Conservation (phyloP, 352 stramenopile genomes). For the Aphanomyces euteiches region DNA sequence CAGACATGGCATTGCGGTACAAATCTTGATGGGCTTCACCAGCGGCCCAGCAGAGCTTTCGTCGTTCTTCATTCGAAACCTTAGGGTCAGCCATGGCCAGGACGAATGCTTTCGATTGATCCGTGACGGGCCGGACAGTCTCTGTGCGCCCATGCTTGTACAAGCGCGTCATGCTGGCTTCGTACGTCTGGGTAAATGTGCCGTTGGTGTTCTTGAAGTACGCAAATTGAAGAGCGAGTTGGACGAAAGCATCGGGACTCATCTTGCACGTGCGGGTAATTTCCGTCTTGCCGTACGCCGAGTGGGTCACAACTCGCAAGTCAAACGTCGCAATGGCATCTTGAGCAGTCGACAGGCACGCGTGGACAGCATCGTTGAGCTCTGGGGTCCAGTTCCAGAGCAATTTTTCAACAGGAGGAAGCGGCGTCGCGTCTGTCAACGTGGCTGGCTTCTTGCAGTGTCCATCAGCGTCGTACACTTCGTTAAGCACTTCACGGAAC, state of each 20-base stretch:
- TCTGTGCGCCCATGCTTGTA: conserved; percentile 96
- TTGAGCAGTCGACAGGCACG: conserved; percentile 51
- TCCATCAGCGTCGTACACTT: conserved; percentile 57
- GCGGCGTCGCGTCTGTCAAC: conserved; percentile 39
- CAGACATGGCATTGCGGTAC: conserved; percentile 86
- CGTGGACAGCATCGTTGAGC: conserved; percentile 50
- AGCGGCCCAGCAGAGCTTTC: conserved; percentile 84
- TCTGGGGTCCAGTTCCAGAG: conserved; percentile 59
- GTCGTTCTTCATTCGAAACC: conserved; percentile 60
- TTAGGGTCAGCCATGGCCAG: conserved; percentile 76
- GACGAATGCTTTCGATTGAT: conserved; percentile 88
- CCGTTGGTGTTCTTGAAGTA: conserved; percentile 90
- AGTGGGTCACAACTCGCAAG: conserved; percentile 84
- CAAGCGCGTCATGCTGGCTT: conserved; percentile 94
- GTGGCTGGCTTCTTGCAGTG: conserved; percentile 35
- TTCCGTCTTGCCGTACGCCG: conserved; percentile 81
- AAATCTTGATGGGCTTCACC: conserved; percentile 89
- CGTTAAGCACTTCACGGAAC: conserved; percentile 52
- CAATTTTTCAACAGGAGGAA: conserved; percentile 52
- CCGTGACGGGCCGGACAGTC: conserved; percentile 87
- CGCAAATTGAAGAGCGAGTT: conserved; percentile 95
- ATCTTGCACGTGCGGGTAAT: conserved; percentile 91
- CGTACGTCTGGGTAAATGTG: conserved; percentile 95
- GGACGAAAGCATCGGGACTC: conserved; percentile 94
- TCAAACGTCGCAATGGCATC: conserved; percentile 85